Evolutionary conservation across 495 filamentous ascomycete species (phyloP), one percentile per base, ranked within the genome.

Genomic region (Xylaria venustula): DNA sequence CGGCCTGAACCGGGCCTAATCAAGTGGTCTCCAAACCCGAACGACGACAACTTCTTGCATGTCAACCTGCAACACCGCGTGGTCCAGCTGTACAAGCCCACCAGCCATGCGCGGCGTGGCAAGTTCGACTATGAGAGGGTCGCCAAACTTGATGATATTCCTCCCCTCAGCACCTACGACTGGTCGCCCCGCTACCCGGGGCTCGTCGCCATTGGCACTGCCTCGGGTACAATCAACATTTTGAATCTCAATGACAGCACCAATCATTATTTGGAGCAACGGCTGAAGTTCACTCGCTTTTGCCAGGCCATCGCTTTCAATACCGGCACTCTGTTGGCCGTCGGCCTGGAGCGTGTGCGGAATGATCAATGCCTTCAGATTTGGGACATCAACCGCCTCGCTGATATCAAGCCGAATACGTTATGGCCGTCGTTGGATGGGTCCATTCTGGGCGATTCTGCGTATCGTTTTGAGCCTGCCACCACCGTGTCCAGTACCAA

Each of bases 221-320:
- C 86, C 11, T 90, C 88, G 50, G 95, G 94, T 30, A 87, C 94
- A 64, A 90, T 92, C 59, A 89, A 88, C 48, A 82, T 98, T 23
- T 72, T 97, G 60, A 85, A 89, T 49, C 82, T 97, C 48, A 85
- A 91, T 64, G 83, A 87, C 51, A 78, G 76, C 64, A 83, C 81
- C 20, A 87, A 84, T 64, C 83, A 79, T 54, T 87, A 80, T 51
- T 71, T 87, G 42, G 88, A 86, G 53, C 91, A 97, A 37, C 86
- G 87, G 8, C 84, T 93, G 56, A 96, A 92, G 67, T 87, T 93
- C 61, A 87, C 92, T 59, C 86, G 94, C 36, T 88, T 89, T 61
- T 96, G 92, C 70, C 97, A 98, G 71, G 89, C 92, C 11, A 87
- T 98, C 19, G 89, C 92, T 3, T 97, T 98, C 74, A 96, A 87